A percentile compares a stretch with the other conserved stretches of the same genome.
These are phyloP conservation scores for Pisolithus albus DNA, from an alignment of 768 basidiomycete genomes.

Conservation along the genomic window DNA sequence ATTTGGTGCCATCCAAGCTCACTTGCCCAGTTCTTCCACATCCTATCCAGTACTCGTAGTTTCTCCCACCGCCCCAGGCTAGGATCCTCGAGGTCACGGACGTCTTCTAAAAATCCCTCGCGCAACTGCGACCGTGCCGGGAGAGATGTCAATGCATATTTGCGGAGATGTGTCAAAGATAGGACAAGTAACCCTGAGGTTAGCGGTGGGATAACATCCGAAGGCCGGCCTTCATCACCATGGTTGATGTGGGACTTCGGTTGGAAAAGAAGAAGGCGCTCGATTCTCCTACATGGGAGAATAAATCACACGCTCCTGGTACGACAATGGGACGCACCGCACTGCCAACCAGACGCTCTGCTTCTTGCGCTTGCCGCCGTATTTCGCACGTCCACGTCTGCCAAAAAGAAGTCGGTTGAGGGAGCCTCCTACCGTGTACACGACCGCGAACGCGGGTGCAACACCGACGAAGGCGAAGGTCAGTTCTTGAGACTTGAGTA, in stretches of 20 bases:
- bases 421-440: slow-evolving; percentile 61
- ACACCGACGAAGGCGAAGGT: slow-evolving; percentile 97
- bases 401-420: slow-evolving; percentile 44
- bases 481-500: slow-evolving; percentile 89
- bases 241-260: slow-evolving; percentile 24
- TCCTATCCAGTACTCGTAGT: slow-evolving; percentile 68
- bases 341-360: slow-evolving; percentile 64
- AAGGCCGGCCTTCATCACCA: slow-evolving; percentile 1
- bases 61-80: slow-evolving; percentile 63
- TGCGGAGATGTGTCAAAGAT: slow-evolving; percentile 58
- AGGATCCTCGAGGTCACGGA: slow-evolving; percentile 75
- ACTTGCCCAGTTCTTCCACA: slow-evolving; percentile 84
- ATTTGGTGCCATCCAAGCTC: slow-evolving; percentile 53
- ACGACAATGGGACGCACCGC: slow-evolving; percentile 36
- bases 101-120: slow-evolving; percentile 79
- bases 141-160: slow-evolving; percentile 52
- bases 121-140: slow-evolving; percentile 56
- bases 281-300: slow-evolving; percentile 45
- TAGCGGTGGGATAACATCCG: slow-evolving; percentile 36
- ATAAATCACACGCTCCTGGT: neutral
- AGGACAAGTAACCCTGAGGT: slow-evolving; percentile 71
- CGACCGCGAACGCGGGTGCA: slow-evolving; percentile 77
- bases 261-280: slow-evolving; percentile 56
- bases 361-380: slow-evolving; percentile 52
- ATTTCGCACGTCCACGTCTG: slow-evolving; percentile 42